Evolutionary conservation across 352 stramenopile genomes (phyloP).

Genomic region (Phytopythium cucurbitacearum): DNA sequence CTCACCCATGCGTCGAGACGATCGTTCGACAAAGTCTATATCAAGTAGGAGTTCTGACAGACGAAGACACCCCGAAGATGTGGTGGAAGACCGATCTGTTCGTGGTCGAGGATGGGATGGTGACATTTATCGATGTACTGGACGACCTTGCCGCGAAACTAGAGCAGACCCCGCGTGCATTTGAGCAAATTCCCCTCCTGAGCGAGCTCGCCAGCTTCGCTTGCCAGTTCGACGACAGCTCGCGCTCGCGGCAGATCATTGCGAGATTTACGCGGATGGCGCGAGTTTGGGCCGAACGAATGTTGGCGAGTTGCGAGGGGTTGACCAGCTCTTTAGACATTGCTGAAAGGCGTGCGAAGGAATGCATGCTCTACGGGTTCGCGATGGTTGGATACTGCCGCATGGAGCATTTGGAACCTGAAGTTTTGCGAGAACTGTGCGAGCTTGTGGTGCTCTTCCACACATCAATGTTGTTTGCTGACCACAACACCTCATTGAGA

Average conservation of each 20-base stretch:
- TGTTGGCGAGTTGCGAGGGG: too few species aligned
- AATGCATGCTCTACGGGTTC: conserved; percentile 41
- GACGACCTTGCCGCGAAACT: conserved; percentile 14
- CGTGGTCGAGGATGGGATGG: background rate
- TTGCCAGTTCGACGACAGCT: conserved; percentile 15
- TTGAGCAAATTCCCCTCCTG: conserved; percentile 28
- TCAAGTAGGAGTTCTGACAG: conserved; percentile 37
- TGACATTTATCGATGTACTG: conserved; percentile 19
- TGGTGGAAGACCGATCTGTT: conserved; percentile 43
- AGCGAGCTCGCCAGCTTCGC: conserved; percentile 26
- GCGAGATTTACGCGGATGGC: conserved; percentile 20
- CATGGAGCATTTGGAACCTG: conserved; percentile 1
- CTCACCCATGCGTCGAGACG: conserved; percentile 22
- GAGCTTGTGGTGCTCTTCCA: conserved; percentile 46
- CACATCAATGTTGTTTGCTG: conserved; percentile 12
- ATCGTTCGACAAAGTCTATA: conserved; percentile 45
- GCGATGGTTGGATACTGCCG: conserved; percentile 27
- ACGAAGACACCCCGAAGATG: conserved; percentile 16
- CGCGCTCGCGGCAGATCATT: conserved; percentile 9
- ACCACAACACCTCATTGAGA: background rate
- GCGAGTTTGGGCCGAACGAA: conserved; percentile 15
- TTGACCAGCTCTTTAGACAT: background rate
- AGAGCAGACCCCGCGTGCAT: conserved; percentile 23
- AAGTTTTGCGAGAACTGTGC: conserved; percentile 20
- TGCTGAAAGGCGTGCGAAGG: conserved; percentile 23